phyloP scores from a whole-genome alignment of 495 filamentous ascomycete species.

The Penicillium maclennaniae region DNA sequence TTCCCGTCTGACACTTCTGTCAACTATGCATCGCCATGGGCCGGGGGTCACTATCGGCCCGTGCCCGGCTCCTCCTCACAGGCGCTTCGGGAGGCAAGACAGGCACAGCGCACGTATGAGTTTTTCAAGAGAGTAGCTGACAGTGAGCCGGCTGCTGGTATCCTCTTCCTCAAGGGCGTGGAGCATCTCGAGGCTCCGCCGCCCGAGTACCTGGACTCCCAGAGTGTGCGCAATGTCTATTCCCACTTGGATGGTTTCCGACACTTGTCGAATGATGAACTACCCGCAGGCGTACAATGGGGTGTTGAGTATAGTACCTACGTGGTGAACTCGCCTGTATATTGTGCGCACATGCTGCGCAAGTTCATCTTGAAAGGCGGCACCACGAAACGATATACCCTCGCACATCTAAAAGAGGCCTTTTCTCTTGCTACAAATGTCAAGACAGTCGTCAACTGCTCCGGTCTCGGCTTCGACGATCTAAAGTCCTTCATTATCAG shows the following conservation, averaged over 20 bases:
- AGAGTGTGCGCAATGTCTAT: constrained; percentile 25
- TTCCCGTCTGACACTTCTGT: constrained; percentile 51
- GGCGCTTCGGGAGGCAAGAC: constrained; percentile 41
- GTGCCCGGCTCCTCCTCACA: constrained; percentile 44
- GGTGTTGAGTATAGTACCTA: constrained; percentile 56
- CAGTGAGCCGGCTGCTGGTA: constrained; percentile 46
- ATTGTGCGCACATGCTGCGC: constrained; percentile 53
- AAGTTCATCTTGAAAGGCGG: constrained; percentile 51
- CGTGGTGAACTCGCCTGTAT: constrained; percentile 60
- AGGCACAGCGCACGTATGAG: constrained; percentile 49
- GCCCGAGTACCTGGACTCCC: constrained; percentile 37
- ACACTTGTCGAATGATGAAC: constrained; percentile 29
- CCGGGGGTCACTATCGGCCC: constrained; percentile 59
- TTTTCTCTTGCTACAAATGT: constrained; percentile 39
- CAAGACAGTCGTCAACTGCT: constrained; percentile 55
- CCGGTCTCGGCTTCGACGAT: constrained; percentile 53
- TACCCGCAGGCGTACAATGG: constrained; percentile 49
- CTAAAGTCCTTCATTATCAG: constrained; percentile 51
- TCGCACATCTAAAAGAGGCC: constrained; percentile 46
- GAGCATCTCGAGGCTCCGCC: constrained; percentile 57
- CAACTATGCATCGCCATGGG: constrained; percentile 64
- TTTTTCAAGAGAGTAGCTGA: constrained; percentile 43
- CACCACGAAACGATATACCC: constrained; percentile 35
- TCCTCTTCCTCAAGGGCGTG: constrained; percentile 50
- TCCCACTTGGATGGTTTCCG: constrained; percentile 44